Base-by-base conservation (phyloP, 1,284 basidiomycete species). In the Malassezia psittaci region DNA sequence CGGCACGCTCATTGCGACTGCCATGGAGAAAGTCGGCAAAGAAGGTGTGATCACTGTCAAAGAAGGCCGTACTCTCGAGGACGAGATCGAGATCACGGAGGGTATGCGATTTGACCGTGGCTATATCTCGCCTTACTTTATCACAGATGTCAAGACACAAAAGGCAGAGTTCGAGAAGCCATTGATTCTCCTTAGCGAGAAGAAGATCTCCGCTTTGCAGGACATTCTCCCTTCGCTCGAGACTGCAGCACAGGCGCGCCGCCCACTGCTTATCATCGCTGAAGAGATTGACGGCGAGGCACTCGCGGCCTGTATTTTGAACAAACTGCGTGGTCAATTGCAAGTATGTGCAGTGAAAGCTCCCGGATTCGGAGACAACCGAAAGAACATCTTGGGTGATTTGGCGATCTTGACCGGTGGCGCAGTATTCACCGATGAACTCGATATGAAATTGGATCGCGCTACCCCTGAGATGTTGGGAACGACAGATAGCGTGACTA, bases 11-110 rank as follows among this genome's bases (percentile, higher is more conserved):
- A 96, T 96, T 77, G 90, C 93, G n/a, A 89, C 90, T 74, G 93
- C 93, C 2, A 96, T 96, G 93, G 93, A 96, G 79, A 96, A 96
- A 78, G 93, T 96, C 61, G 93, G 93, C 76, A 96, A 96, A 80
- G 93, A 98, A 79, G 93, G 93, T 77, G 93, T 96, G 75, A 96
- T 98, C 80, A 98, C 93, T 59, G 91, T 98, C 77, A 96, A 94
- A 81, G 93, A 96, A 78, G 93, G 93, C 53, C 84, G 86, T 64
- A 96, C 93, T 12, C 93, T 93, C 65, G 90, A 96, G 70, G 93
- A 98, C 76, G 77, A 96, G 79, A 96, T 96, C 75, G 93, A 98
- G 77, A 91, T 98, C 75, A 96, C 93, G 33, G 93, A 98, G 79
- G 93, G 93, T 76, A 98, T 96, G 93, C 85, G 90, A 72, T 96